Evolutionary conservation across 106 monocot species (phyloP), one percentile per base, ranked within the genome.

Genomic region (Alisma plantagoaquatica): DNA sequence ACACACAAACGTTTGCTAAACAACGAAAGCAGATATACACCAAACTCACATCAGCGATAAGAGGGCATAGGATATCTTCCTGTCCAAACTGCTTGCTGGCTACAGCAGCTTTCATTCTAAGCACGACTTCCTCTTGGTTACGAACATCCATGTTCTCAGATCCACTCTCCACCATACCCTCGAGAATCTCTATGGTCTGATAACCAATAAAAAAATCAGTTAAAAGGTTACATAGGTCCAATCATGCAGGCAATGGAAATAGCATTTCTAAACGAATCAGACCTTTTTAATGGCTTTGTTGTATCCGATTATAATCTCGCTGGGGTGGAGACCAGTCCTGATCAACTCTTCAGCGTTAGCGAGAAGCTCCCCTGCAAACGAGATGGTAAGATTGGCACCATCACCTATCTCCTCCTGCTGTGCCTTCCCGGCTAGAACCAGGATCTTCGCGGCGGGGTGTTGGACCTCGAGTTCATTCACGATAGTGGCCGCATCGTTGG

Each of bases 41-140:
- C n/a, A n/a, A n/a, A 65, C 91, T 57, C 52, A 87, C 93, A 72
- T 98, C 96, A 63, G 96, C 85, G 57, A 98, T 76, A 49, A 98
- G 76, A 47, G 89, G 75, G 76, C 89, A 98, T 54, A 98, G 46
- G 20, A 90, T 67, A 72, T 90, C 96, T 61, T 98, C 96, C 67
- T 66, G 85, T 1, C 96, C 96, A 64, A 78, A 98, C 54, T 90
- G 96, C 64, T 98, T 98, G 81, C 96, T 98, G 16, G 96, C 89
- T 68, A 98, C 96, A 43, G 85, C 81, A 66, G 96, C 74, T 64
- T 69, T 89, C 76, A 98, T 98, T 26, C 85, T 66, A 29, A 50
- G 63, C 53, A 82, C 73, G 49, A 98, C 89, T 75, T 98, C 89
- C 27, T 85, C 89, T 68, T 90, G 81, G 49, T 82, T 85, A 31